These are phyloP conservation scores for Tuber microsphaerosporum DNA, from an alignment of 495 filamentous ascomycete species.

Conservation along the genomic window DNA sequence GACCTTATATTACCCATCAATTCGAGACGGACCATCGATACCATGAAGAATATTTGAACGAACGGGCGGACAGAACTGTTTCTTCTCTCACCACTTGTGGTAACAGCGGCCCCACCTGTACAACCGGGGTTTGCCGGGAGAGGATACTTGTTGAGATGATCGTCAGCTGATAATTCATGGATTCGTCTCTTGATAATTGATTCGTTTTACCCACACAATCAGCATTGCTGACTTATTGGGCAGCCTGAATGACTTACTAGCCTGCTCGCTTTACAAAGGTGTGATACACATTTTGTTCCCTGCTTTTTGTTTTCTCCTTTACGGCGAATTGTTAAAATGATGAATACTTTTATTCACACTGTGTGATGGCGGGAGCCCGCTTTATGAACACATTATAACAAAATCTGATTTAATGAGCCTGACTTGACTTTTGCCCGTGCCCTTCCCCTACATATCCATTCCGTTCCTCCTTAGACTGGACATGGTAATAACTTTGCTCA, in stretches of 20 bases:
- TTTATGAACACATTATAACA: slow-evolving; percentile 38
- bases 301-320: slow-evolving; percentile 2
- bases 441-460: not conserved
- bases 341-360: slow-evolving; percentile 43
- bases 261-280: slow-evolving; percentile 11
- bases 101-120: slow-evolving; percentile 40
- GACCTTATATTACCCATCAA: not conserved
- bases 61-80: slow-evolving; percentile 42
- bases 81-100: slow-evolving; percentile 35
- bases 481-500: not conserved
- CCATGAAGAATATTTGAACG: slow-evolving; percentile 43
- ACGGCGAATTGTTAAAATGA: slow-evolving; percentile 30
- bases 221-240: slow-evolving; percentile 25
- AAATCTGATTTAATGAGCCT: slow-evolving; percentile 45
- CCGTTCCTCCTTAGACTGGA: not conserved
- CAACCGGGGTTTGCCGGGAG: slow-evolving; percentile 36
- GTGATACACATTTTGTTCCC: slow-evolving; percentile 9
- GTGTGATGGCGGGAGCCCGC: slow-evolving; percentile 37
- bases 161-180: slow-evolving; percentile 39
- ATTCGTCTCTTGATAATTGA: not conserved
- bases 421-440: slow-evolving; percentile 30
- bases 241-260: not conserved
- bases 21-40: slow-evolving; percentile 9
- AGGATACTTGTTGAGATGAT: slow-evolving; percentile 39
- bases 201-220: not conserved